A percentile compares a stretch with the other conserved stretches of the same genome.
Conservation (phyloP, 192 early-diverging fungal genomes). For the Thamnidium elegans region DNA sequence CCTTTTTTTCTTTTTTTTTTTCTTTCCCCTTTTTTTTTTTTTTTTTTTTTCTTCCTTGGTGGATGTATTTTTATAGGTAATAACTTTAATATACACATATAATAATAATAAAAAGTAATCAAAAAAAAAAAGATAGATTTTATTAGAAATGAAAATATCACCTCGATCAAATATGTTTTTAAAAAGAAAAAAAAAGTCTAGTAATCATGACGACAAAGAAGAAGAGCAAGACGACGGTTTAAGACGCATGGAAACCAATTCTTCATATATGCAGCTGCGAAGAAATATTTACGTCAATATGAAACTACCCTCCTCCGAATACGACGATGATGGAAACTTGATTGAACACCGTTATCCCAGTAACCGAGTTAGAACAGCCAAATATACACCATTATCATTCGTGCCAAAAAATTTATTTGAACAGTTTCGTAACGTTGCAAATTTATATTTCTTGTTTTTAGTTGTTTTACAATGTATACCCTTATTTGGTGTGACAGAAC, state of each 20-base stretch:
- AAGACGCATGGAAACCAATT: constrained; percentile 28
- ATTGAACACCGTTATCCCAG: constrained; percentile 40
- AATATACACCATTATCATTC: constrained; percentile 89
- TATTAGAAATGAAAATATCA: constrained; percentile 15
- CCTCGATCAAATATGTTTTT: constrained; percentile 15
- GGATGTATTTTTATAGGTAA: constrained; percentile 4
- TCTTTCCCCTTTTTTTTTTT: not conserved
- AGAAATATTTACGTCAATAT: constrained; percentile 43
- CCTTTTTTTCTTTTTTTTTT: not conserved
- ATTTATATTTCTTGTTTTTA: constrained; percentile 91
- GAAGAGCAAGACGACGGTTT: constrained; percentile 11
- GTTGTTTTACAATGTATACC: constrained; percentile 77
- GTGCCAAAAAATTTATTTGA: constrained; percentile 95
- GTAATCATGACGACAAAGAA: not conserved
- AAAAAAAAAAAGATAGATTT: not conserved
- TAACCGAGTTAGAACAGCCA: constrained; percentile 86
- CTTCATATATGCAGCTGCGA: constrained; percentile 33
- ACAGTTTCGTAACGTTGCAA: constrained; percentile 94
- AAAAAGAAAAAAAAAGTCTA: not conserved
- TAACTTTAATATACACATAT: not conserved
- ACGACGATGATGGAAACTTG: constrained; percentile 29
- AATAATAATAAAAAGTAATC: too few species aligned
- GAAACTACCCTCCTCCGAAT: constrained; percentile 15
- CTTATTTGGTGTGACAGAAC: constrained; percentile 59
- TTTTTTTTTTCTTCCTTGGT: not conserved